Base-by-base conservation (phyloP, 2,329 filamentous ascomycete species). In the Stachybotrys chartarum region DNA sequence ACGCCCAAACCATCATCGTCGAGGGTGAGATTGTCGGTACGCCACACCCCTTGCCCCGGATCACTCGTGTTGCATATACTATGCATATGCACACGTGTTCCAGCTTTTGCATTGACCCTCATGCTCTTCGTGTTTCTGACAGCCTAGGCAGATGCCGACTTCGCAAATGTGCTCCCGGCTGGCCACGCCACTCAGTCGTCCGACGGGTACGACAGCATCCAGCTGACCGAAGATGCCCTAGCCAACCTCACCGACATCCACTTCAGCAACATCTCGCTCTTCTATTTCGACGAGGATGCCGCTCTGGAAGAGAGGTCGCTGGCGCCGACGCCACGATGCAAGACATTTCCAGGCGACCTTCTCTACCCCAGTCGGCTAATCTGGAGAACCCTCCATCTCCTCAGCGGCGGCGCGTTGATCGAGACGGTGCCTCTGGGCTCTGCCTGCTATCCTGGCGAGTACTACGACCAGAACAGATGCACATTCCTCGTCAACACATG, bases 381-480 rank as follows among this genome's bases (percentile, higher is more conserved):
- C 1, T 73, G 70, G 71, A 59, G 62, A 8, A 53, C 73, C 3
- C 68, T 75, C n/a, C 57, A 75, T 52, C 52, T 69, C 17, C 63
- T 75, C 14, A 59, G 57, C 14, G 67, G 66, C 24, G 68, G 66
- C 12, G 62, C 63, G 12, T 55, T 72, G 7, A 64, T 72, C 51
- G 61, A 67, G 59, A 68, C 69, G 0, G 57, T 67, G 1, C 71
- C 70, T 0, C 59, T 70, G 7, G 68, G 64, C 4, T 66, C 69
- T 6, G 57, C 61, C 3, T 73, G 70, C 56, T 72, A 71, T 44
- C 48, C 58, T 1, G 62, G 57, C 17, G 59, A 59, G 8, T 56
- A 64, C n/a, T 67, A 66, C 51, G 57, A 71, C 45, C 58, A 62
- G 35, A 57, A 59, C 48, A 61, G 59, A 32, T 72, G 70, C 51